These are phyloP conservation scores for Immersiporthe knoxdaviesiana DNA, from an alignment of 2,329 filamentous ascomycete genomes.

Conservation along the genomic window DNA sequence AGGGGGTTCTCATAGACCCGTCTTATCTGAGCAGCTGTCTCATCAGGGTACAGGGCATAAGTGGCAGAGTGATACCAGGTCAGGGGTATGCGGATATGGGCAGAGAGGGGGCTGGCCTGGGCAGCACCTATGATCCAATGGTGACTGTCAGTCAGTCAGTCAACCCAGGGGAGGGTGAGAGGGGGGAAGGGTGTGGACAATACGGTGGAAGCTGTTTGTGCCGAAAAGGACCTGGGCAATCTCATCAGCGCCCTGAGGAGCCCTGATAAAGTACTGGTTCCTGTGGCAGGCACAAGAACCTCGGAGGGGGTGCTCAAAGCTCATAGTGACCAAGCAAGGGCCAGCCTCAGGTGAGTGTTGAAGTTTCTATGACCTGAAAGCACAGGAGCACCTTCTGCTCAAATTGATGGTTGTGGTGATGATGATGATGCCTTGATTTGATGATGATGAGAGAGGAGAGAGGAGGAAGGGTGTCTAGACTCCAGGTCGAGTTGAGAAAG, in stretches of 20 bases:
- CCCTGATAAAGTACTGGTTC: slow-evolving; percentile 76
- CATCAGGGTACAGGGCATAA: slow-evolving; percentile 76
- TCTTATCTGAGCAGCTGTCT: slow-evolving; percentile 69
- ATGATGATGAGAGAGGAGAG: no score
- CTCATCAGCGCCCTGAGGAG: slow-evolving; percentile 62
- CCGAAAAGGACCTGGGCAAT: slow-evolving; percentile 75
- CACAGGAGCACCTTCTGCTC: no score
- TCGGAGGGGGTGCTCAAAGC: slow-evolving; percentile 58
- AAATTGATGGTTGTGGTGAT: no score
- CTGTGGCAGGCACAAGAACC: slow-evolving; percentile 86
- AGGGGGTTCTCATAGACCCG: slow-evolving; percentile 66
- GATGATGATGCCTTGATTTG: no score
- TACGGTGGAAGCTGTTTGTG: slow-evolving; percentile 71
- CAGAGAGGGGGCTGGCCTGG: slow-evolving; percentile 73
- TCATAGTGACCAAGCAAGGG: slow-evolving; percentile 42
- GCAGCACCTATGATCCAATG: slow-evolving; percentile 55
- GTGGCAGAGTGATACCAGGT: slow-evolving; percentile 79
- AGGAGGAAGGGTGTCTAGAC: no score
- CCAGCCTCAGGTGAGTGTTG: not conserved
- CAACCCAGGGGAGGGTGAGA: no score
- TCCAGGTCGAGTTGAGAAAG: not conserved
- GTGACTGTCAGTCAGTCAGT: slow-evolving; percentile 28
- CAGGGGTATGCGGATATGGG: slow-evolving; percentile 82
- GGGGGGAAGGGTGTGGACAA: slow-evolving; percentile 21
- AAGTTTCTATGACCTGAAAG: no score